These are phyloP conservation scores for Graphilbum sp. DNA, from an alignment of 2,329 filamentous ascomycete genomes.

Conservation along the genomic window DNA sequence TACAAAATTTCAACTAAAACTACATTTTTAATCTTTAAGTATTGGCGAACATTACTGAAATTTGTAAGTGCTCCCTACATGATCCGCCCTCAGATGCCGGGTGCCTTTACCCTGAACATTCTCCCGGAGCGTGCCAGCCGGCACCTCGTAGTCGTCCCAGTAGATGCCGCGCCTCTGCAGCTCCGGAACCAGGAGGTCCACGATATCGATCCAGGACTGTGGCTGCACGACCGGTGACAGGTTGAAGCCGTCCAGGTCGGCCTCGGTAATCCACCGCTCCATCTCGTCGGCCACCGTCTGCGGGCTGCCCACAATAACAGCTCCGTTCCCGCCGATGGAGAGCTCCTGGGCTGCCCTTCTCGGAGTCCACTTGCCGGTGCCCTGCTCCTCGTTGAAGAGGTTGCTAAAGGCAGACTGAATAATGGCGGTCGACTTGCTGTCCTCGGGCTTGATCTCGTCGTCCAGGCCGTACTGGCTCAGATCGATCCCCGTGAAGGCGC, in stretches of 20 bases:
- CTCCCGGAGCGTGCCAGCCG: conserved; percentile 25
- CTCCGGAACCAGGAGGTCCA: conserved; percentile 47
- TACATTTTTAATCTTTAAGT: too few relatives aligned
- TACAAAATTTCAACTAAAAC: too few relatives aligned
- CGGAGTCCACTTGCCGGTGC: conserved; percentile 6
- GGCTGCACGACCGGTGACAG: conserved; percentile 22
- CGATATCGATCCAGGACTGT: conserved; percentile 47
- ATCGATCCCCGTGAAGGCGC: conserved; percentile 13
- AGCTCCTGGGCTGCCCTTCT: conserved; percentile 7
- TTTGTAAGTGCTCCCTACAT: conserved; percentile 21
- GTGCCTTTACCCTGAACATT: conserved; percentile 21
- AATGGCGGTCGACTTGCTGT: background rate
- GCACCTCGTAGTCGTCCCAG: conserved; percentile 28
- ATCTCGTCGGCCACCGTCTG: conserved; percentile 50
- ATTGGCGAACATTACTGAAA: too few relatives aligned
- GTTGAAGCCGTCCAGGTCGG: conserved; percentile 62
- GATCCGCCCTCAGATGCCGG: conserved; percentile 18
- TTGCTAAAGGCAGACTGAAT: conserved; percentile 5
- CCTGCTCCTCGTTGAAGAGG: background rate
- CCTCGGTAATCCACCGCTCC: conserved; percentile 50
- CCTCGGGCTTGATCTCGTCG: conserved; percentile 8
- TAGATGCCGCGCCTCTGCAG: conserved; percentile 39
- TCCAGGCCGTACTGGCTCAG: conserved; percentile 11
- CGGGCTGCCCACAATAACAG: conserved; percentile 41
- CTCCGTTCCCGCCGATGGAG: conserved; percentile 9